These are phyloP conservation scores for Artemisia tridentata DNA, from an alignment of 129 eudicot genomes.

Conservation along the genomic window DNA sequence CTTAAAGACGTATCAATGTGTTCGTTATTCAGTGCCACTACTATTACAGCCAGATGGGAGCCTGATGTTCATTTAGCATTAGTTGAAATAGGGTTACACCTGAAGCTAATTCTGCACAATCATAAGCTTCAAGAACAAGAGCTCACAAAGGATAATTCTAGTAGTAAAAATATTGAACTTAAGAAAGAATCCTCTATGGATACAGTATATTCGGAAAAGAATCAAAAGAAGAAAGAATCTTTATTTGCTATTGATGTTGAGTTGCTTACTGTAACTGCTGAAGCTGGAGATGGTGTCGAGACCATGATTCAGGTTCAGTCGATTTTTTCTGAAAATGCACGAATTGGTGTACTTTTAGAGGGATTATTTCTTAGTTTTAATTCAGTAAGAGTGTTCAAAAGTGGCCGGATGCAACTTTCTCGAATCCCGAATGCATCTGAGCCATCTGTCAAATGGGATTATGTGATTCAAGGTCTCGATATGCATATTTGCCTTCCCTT, in stretches of 20 bases:
- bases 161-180: conserved; percentile 18
- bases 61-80: conserved; percentile 88
- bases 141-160: conserved; percentile 17
- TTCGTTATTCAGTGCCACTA: conserved; percentile 91
- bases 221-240: conserved; percentile 69
- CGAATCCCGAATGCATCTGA: conserved; percentile 70
- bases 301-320: conserved; percentile 76
- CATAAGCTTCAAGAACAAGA: conserved; percentile 57
- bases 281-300: conserved; percentile 96
- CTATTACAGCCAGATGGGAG: conserved; percentile 84
- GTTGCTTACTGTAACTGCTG: conserved; percentile 75
- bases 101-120: conserved; percentile 61
- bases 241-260: conserved; percentile 88
- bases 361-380: conserved; percentile 70
- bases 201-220: conserved; percentile 39
- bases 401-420: conserved; percentile 93
- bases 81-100: conserved; percentile 61
- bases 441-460: conserved; percentile 74
- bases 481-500: conserved; percentile 85
- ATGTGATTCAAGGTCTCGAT: conserved; percentile 92
- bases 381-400: conserved; percentile 62
- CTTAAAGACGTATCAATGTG: conserved; percentile 79
- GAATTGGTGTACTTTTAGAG: conserved; percentile 86
- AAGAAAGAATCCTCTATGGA: conserved; percentile 41
- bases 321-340: conserved; percentile 94